These are phyloP conservation scores for Penicillium glabrum DNA, from an alignment of 2,329 filamentous ascomycete species.

Conservation along the genomic window DNA sequence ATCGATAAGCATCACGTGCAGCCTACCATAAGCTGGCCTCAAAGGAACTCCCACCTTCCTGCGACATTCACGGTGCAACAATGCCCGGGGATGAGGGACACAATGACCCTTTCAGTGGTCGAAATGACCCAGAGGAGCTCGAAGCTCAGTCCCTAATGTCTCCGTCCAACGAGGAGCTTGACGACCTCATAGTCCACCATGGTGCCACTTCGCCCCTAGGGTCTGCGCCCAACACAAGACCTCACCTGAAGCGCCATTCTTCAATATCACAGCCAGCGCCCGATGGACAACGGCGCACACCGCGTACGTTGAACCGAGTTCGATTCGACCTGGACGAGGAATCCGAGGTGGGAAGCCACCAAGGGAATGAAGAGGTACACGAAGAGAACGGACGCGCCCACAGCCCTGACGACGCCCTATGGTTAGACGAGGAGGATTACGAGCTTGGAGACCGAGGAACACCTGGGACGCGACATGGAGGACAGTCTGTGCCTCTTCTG, in stretches of 20 bases:
- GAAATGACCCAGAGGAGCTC: conserved; percentile 27
- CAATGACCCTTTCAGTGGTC: conserved; percentile 33
- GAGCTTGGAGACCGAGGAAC: conserved; percentile 45
- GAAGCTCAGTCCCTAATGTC: conserved; percentile 37
- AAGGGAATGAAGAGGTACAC: conserved; percentile 23
- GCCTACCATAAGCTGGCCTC: conserved; percentile 21
- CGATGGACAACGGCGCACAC: conserved; percentile 49
- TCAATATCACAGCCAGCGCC: conserved; percentile 41
- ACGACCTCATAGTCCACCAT: conserved; percentile 28
- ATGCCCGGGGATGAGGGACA: conserved; percentile 44
- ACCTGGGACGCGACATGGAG: conserved; percentile 39
- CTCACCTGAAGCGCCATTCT: conserved; percentile 37
- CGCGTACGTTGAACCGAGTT: conserved; percentile 68
- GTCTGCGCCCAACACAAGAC: conserved; percentile 13
- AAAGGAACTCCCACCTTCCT: conserved; percentile 15
- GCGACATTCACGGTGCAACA: conserved; percentile 32
- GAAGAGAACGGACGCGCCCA: conserved; percentile 32
- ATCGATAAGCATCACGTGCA: conserved; percentile 26
- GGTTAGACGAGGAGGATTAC: conserved; percentile 63
- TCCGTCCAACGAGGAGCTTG: conserved; percentile 27
- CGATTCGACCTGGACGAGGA: conserved; percentile 63
- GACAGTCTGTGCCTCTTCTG: conserved; percentile 66
- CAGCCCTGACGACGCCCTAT: conserved; percentile 35
- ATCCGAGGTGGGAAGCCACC: neutral
- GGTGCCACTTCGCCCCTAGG: conserved; percentile 20